phyloP scores from a whole-genome alignment of 441 rosid species.

The Aleurites moluccanus region DNA sequence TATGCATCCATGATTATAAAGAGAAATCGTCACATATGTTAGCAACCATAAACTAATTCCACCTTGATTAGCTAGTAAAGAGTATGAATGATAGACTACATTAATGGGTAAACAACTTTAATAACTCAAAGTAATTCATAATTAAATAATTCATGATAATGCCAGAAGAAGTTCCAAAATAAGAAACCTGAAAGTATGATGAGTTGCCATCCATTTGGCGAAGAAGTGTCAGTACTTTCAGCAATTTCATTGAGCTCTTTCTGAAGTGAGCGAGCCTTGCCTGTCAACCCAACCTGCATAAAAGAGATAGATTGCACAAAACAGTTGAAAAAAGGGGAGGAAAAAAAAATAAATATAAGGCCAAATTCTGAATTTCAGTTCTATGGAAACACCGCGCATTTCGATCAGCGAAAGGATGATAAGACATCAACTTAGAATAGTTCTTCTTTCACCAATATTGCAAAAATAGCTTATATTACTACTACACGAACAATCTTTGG shows the following conservation, averaged over 20 bases:
- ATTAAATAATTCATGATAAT: background rate
- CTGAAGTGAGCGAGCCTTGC: conserved; percentile 21
- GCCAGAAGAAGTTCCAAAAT: background rate
- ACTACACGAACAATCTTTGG: background rate
- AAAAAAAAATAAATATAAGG: background rate
- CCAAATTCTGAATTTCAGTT: background rate
- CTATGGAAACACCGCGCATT: background rate
- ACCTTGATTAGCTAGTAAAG: background rate
- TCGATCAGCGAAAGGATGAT: background rate
- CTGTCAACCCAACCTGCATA: conserved; percentile 21
- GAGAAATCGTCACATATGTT: background rate
- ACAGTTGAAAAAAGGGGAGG: too few relatives aligned
- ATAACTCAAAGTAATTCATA: background rate
- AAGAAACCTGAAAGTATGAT: conserved; percentile 20
- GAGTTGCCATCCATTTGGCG: conserved; percentile 25
- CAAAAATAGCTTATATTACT: too few relatives aligned
- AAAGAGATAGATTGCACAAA: too few relatives aligned
- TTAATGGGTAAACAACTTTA: background rate
- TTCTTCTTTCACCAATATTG: too few relatives aligned
- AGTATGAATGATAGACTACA: background rate
- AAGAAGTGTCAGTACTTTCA: conserved; percentile 14
- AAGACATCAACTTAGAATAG: too few relatives aligned
- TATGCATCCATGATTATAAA: conserved; percentile 16
- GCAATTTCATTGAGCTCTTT: conserved; percentile 25
- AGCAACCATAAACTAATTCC: background rate